Evolutionary conservation across 352 stramenopile species (phyloP).

Genomic region (Blastocystis hominis): DNA sequence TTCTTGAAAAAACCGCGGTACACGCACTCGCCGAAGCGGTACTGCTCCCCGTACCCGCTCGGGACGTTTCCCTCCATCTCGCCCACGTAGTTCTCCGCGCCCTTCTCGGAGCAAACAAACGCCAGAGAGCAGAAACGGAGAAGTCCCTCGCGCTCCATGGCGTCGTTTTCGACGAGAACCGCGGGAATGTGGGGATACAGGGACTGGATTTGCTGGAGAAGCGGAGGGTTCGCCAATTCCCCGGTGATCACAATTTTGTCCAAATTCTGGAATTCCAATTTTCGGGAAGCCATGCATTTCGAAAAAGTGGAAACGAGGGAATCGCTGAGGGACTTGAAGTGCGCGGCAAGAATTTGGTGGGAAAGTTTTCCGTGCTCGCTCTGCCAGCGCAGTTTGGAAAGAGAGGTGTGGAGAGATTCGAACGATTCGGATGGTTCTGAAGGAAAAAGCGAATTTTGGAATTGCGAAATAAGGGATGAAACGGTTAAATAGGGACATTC

Average conservation of each 20-base stretch:
- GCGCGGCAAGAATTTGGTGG: background rate
- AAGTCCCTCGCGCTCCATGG: background rate
- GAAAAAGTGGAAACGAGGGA: background rate
- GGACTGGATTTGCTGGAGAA: background rate
- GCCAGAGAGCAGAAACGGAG: background rate
- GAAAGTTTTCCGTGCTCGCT: background rate
- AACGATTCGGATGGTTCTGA: background rate
- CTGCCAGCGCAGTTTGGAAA: background rate
- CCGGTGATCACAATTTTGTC: background rate
- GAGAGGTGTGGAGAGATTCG: background rate
- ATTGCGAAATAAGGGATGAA: background rate
- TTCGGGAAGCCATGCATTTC: background rate
- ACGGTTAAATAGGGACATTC: background rate
- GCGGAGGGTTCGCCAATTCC: background rate
- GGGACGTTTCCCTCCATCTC: background rate
- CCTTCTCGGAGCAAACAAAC: background rate
- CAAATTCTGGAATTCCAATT: background rate
- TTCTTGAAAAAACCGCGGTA: conserved; percentile 35
- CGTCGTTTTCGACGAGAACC: background rate
- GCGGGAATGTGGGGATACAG: background rate
- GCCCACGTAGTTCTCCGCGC: background rate
- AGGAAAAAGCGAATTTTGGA: background rate
- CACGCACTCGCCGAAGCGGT: background rate
- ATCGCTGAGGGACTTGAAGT: background rate
- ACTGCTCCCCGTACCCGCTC: conserved; percentile 11